phyloP scores from a whole-genome alignment of 1,284 basidiomycete species.

The Cutaneotrichosporon sp. region DNA sequence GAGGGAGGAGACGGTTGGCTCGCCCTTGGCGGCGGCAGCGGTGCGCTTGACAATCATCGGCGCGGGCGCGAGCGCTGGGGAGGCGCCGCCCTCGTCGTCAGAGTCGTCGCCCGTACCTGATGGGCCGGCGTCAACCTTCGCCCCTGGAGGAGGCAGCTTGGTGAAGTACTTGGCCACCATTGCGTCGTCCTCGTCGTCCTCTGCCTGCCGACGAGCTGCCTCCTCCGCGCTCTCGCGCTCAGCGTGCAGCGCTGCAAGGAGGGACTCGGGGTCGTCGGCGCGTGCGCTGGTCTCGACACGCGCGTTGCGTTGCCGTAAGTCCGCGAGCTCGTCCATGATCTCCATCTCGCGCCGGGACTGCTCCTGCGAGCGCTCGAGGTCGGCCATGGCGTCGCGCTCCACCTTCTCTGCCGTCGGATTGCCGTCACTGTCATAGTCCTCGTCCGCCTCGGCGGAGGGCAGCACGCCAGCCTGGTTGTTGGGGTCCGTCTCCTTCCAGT shows the following conservation, averaged over 20 bases:
- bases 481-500: conserved; percentile 45
- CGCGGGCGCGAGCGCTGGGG: neutral
- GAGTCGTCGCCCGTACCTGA: neutral
- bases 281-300: conserved; percentile 79
- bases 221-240: conserved; percentile 59
- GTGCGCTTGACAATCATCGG: conserved; percentile 71
- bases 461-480: conserved; percentile 39
- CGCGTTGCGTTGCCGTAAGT: conserved; percentile 81
- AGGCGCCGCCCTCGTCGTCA: neutral
- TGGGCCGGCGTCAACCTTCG: neutral
- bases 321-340: conserved; percentile 91
- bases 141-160: conserved; percentile 57
- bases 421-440: conserved; percentile 65
- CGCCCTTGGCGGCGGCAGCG: conserved; percentile 45
- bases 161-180: conserved; percentile 83
- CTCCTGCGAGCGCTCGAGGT: conserved; percentile 84
- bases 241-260: conserved; percentile 44
- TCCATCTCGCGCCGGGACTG: conserved; percentile 99
- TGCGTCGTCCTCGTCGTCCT: conserved; percentile 90
- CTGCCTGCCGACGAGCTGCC: conserved; percentile 55
- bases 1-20: conserved; percentile 70
- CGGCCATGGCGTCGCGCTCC: conserved; percentile 88
- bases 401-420: conserved; percentile 51
- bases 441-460: conserved; percentile 51
- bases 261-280: conserved; percentile 38